Evolutionary conservation across 2,329 filamentous ascomycete species (phyloP).

Genomic region (Xylariaceae sp.): DNA sequence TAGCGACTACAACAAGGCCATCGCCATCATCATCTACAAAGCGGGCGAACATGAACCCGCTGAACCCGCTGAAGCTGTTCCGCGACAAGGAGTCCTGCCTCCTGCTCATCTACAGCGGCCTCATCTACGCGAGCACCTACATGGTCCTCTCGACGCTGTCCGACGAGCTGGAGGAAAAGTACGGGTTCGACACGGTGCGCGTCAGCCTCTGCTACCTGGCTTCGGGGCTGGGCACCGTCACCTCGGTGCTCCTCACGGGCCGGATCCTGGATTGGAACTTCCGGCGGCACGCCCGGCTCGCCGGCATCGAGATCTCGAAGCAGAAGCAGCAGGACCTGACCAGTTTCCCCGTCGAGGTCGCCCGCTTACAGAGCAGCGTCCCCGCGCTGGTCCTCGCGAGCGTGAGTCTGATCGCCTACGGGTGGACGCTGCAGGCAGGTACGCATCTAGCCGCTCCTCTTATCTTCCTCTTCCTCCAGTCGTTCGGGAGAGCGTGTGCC

Average conservation of each 20-base stretch:
- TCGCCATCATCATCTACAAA: background rate
- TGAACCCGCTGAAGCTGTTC: constrained; percentile 46
- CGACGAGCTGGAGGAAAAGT: constrained; percentile 43
- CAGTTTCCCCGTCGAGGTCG: constrained; percentile 48
- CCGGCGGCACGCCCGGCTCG: constrained; percentile 53
- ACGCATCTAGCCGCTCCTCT: constrained; percentile 46
- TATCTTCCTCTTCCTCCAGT: constrained; percentile 50
- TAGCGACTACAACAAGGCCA: background rate
- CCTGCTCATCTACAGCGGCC: constrained; percentile 45
- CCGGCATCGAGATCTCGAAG: constrained; percentile 54
- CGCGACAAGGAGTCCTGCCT: constrained; percentile 51
- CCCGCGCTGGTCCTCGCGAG: constrained; percentile 50
- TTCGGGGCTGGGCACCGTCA: constrained; percentile 44
- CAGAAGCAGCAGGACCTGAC: constrained; percentile 47
- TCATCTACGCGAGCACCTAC: constrained; percentile 52
- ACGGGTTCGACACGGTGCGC: constrained; percentile 42
- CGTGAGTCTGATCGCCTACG: constrained; percentile 46
- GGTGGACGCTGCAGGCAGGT: constrained; percentile 47
- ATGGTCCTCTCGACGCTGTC: constrained; percentile 46
- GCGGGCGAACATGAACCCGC: constrained; percentile 28
- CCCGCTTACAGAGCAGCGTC: constrained; percentile 47
- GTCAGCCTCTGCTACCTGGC: constrained; percentile 49
- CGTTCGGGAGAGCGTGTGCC: constrained; percentile 49
- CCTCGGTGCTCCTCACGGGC: constrained; percentile 46
- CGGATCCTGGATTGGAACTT: constrained; percentile 53